Evolutionary conservation across 140 eudicot genomes (phyloP).

Genomic region (Flaveria floridana): DNA sequence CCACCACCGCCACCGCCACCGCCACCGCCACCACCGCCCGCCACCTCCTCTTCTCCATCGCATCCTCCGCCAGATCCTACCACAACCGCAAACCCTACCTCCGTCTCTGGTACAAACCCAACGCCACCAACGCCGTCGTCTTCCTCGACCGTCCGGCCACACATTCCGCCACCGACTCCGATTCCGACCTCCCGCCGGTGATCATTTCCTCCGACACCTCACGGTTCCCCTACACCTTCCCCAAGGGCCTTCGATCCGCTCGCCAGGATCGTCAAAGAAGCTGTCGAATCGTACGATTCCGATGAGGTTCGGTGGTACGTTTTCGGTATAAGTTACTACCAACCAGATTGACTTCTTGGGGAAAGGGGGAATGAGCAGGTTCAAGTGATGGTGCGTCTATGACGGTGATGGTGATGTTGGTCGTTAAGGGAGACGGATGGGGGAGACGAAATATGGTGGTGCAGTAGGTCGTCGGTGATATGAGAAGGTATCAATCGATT

Average conservation of each 20-base stretch:
- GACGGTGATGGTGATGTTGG: no score
- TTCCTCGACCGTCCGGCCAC: constrained; percentile 57
- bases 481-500: no score
- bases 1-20: not conserved
- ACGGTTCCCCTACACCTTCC: constrained; percentile 56
- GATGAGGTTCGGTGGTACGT: constrained; percentile 57
- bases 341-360: no score
- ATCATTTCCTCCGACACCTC: constrained; percentile 48
- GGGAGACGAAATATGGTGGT: no score
- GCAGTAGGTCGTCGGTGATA: no score
- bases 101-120: constrained; percentile 62
- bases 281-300: constrained; percentile 34
- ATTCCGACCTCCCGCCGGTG: constrained; percentile 40
- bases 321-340: constrained; percentile 30
- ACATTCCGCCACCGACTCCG: constrained; percentile 16
- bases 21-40: constrained; percentile 37
- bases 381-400: no score
- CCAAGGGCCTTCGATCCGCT: constrained; percentile 68
- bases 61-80: constrained; percentile 60
- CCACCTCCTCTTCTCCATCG: constrained; percentile 70
- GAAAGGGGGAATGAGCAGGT: no score
- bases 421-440: no score
- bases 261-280: constrained; percentile 67
- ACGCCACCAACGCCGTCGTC: constrained; percentile 50
- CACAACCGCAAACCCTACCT: constrained; percentile 51